These are phyloP conservation scores for Lactarius hatsudake DNA, from an alignment of 768 basidiomycete species.

Conservation along the genomic window DNA sequence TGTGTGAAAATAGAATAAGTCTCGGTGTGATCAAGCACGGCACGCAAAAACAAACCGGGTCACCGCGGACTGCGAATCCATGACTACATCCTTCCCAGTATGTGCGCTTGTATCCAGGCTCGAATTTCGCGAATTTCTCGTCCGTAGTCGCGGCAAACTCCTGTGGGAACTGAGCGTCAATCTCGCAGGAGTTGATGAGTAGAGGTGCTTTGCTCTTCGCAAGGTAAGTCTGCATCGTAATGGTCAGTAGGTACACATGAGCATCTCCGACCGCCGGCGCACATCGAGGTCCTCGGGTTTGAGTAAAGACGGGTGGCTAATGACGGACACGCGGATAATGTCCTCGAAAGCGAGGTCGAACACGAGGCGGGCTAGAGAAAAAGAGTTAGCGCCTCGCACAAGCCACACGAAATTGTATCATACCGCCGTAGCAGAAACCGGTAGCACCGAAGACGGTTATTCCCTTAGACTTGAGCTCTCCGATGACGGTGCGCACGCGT, in stretches of 20 bases:
- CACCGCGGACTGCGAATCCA: slow-evolving; percentile 45
- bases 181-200: slow-evolving; percentile 43
- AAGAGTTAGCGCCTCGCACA: too few species aligned
- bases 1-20: slow-evolving; percentile 26
- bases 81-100: slow-evolving; percentile 42
- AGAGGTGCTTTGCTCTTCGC: slow-evolving; percentile 39
- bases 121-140: slow-evolving; percentile 39
- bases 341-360: slow-evolving; percentile 43
- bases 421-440: slow-evolving; percentile 33
- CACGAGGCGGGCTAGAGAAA: slow-evolving; percentile 15
- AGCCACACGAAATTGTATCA: too few species aligned
- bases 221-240: slow-evolving; percentile 35
- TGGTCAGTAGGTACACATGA: background rate
- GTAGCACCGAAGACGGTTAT: slow-evolving; percentile 33
- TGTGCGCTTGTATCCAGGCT: slow-evolving; percentile 39
- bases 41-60: slow-evolving; percentile 27
- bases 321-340: slow-evolving; percentile 38
- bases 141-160: slow-evolving; percentile 38
- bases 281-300: slow-evolving; percentile 42
- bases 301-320: slow-evolving; percentile 49
- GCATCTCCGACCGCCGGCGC: background rate
- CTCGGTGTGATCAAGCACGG: background rate
- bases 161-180: slow-evolving; percentile 36
- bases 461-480: slow-evolving; percentile 34
- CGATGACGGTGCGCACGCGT: slow-evolving; percentile 30